These are phyloP conservation scores for Hypoxylon lenormandii DNA, from an alignment of 495 filamentous ascomycete genomes.

Conservation along the genomic window DNA sequence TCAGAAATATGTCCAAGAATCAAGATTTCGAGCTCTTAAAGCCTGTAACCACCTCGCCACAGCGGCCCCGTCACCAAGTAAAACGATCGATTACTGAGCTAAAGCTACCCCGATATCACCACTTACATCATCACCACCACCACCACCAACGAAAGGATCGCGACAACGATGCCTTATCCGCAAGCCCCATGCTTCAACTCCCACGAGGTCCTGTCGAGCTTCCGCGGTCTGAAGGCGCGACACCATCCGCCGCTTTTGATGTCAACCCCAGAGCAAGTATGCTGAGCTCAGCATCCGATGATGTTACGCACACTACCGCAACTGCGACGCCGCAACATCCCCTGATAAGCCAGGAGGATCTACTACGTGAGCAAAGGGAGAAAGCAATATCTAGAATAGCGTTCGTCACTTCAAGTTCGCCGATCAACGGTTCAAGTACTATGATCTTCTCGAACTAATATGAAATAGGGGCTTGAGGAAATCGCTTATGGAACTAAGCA, in stretches of 20 bases:
- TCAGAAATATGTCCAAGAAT: constrained; percentile 54
- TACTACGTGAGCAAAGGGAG: constrained; percentile 57
- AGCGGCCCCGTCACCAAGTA: constrained; percentile 62
- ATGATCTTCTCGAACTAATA: constrained; percentile 27
- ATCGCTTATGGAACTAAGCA: constrained; percentile 58
- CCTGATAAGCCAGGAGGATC: constrained; percentile 49
- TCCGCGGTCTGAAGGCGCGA: constrained; percentile 57
- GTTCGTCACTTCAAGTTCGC: constrained; percentile 47
- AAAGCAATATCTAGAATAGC: constrained; percentile 55
- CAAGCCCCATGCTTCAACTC: constrained; percentile 42
- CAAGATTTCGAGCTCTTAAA: constrained; percentile 49
- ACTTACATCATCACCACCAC: constrained; percentile 57
- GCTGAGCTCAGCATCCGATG: constrained; percentile 50
- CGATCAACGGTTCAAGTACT: neutral
- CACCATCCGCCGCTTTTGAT: constrained; percentile 58
- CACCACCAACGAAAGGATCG: constrained; percentile 58
- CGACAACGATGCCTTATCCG: constrained; percentile 55
- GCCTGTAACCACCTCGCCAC: constrained; percentile 50
- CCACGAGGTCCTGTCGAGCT: constrained; percentile 55
- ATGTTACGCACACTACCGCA: constrained; percentile 27
- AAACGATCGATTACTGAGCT: constrained; percentile 64
- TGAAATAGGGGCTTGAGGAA: constrained; percentile 56
- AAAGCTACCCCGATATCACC: constrained; percentile 58
- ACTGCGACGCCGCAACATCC: constrained; percentile 25
- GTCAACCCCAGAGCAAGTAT: constrained; percentile 57